Percentiles rank a stretch among this genome's conserved stretches.
Evolutionary conservation across 495 filamentous ascomycete genomes (phyloP).

Genomic region (Cudoniella acicularis): DNA sequence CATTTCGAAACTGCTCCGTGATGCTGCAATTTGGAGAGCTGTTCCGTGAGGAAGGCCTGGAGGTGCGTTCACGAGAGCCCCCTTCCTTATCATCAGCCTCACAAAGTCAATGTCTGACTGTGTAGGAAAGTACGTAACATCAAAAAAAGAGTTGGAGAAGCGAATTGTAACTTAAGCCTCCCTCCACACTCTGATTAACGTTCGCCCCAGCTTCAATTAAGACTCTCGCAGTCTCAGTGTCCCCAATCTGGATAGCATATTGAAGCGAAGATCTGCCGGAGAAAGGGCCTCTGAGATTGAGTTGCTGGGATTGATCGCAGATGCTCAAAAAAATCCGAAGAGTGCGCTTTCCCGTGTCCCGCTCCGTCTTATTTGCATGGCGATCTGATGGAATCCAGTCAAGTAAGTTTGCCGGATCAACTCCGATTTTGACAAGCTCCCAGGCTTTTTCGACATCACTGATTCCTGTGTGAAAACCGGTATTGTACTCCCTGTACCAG

Average conservation of each 20-base stretch:
- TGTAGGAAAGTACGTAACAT: not conserved
- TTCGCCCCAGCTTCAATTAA: not conserved
- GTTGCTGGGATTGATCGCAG: not conserved
- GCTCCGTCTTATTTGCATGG: not conserved
- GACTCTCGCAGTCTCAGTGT: not conserved
- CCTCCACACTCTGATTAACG: not conserved
- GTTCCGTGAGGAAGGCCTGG: constrained; percentile 10
- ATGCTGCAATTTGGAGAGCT: constrained; percentile 20
- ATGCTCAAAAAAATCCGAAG: not conserved
- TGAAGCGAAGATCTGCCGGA: not conserved
- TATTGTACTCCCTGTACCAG: not conserved
- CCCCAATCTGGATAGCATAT: not conserved
- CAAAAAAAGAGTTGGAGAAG: not conserved
- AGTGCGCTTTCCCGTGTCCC: not conserved
- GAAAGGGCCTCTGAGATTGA: not conserved
- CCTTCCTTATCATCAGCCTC: not conserved
- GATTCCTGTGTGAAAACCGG: not conserved
- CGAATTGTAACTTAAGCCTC: not conserved
- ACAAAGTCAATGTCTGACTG: not conserved
- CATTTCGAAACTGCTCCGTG: constrained; percentile 8
- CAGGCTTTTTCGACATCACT: not conserved
- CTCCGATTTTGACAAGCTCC: not conserved
- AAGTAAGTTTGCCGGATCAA: not conserved
- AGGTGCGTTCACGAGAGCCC: constrained; percentile 23
- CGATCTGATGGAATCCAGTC: not conserved